phyloP scores from a whole-genome alignment of 139 green algal species.

The Coelastrella sp. region DNA sequence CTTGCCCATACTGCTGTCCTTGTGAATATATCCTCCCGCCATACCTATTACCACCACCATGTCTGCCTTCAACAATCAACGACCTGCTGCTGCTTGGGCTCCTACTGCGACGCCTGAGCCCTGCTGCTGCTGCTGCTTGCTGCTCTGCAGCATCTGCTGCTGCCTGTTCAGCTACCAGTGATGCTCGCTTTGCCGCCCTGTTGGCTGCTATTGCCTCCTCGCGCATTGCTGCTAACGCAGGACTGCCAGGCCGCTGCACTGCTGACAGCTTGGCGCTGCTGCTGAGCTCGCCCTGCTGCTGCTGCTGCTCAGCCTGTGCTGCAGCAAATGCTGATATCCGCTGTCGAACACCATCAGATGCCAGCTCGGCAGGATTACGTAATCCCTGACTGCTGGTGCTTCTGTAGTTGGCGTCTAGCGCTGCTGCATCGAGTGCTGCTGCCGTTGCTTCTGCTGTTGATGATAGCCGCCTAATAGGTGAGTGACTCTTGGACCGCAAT shows the following conservation, averaged over 20 bases:
- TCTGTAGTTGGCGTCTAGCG: too few relatives aligned
- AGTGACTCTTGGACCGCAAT: background rate
- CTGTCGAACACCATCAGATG: background rate
- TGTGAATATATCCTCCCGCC: too few relatives aligned
- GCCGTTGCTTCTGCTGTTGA: slow-evolving; percentile 11
- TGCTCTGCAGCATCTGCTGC: slow-evolving; percentile 19
- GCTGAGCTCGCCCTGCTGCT: background rate
- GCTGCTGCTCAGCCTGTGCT: background rate
- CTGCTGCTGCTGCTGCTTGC: background rate
- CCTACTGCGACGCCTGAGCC: background rate
- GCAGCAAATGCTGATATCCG: slow-evolving; percentile 20
- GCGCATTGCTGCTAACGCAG: background rate
- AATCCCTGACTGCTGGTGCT: background rate
- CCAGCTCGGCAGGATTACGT: background rate
- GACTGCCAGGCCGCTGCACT: background rate
- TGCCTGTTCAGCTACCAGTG: background rate
- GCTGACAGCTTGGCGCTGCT: background rate
- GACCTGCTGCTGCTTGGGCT: background rate
- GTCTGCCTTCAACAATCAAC: too few relatives aligned
- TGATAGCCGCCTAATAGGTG: background rate
- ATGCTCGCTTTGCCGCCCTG: background rate
- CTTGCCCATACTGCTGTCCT: too few relatives aligned
- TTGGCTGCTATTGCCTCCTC: background rate
- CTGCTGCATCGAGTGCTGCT: background rate
- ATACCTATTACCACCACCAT: too few relatives aligned